Evolutionary conservation across 306 rosid genomes (phyloP).

Genomic region (Parietaria judaica): DNA sequence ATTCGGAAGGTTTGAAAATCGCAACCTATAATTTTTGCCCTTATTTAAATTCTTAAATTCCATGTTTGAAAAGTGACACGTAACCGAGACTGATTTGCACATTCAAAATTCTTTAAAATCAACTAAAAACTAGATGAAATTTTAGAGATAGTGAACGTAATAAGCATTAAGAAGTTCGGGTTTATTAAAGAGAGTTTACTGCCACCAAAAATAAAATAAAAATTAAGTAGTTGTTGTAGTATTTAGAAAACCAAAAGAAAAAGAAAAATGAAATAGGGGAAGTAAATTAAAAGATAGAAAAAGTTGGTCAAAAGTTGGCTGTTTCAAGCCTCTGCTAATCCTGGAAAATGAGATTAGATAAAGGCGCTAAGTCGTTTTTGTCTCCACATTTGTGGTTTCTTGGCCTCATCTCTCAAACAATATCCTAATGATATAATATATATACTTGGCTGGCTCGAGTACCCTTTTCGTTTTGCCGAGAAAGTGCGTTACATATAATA

Average conservation of each 20-base stretch:
- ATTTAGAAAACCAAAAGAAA: neutral
- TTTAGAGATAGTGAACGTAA: too few species aligned
- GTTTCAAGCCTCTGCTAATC: conserved; percentile 3
- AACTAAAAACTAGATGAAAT: too few species aligned
- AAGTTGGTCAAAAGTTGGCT: conserved; percentile 6
- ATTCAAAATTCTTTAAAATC: too few species aligned
- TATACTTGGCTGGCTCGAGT: conserved; percentile 24
- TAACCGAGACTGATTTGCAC: too few species aligned
- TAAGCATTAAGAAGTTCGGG: too few species aligned
- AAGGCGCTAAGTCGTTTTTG: neutral
- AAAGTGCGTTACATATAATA: conserved; percentile 17
- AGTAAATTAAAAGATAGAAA: neutral
- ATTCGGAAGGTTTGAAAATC: too few species aligned
- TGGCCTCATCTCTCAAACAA: neutral
- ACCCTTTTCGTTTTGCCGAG: conserved; percentile 32
- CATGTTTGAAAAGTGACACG: too few species aligned
- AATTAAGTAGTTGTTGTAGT: too few species aligned
- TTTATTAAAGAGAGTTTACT: too few species aligned
- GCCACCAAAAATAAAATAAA: too few species aligned
- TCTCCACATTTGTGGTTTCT: neutral
- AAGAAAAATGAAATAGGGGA: neutral
- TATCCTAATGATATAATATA: neutral
- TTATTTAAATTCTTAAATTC: too few species aligned
- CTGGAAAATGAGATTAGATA: conserved; percentile 1
- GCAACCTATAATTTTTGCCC: too few species aligned